Conservation (phyloP, 148 eudicot genomes). For the Vaccinium darrowii region DNA sequence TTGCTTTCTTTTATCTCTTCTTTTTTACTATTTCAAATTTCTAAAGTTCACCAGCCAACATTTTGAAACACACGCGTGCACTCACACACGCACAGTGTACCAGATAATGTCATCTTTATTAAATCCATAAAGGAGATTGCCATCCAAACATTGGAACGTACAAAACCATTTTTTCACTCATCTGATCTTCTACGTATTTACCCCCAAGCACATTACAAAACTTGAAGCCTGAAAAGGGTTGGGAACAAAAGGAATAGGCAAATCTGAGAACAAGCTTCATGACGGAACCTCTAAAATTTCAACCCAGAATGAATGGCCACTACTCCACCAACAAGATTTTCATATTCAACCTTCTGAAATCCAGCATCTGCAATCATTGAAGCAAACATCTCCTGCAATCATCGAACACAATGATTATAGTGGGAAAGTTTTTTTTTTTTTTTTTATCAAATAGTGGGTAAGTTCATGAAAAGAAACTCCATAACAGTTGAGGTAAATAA, state of each 20-base stretch:
- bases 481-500: not conserved
- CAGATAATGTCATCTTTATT: not conserved
- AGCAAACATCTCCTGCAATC: constrained; percentile 81
- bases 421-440: too few species aligned
- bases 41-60: not conserved
- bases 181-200: not conserved
- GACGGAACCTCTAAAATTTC: constrained; percentile 48
- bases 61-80: not conserved
- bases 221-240: not conserved
- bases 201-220: not conserved
- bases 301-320: constrained; percentile 88
- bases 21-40: not conserved
- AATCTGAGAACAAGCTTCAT: not conserved
- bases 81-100: not conserved
- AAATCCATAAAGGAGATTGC: not conserved
- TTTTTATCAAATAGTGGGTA: not conserved
- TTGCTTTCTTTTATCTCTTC: not conserved
- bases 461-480: not conserved
- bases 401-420: not conserved
- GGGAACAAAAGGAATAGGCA: not conserved
- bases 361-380: constrained; percentile 92
- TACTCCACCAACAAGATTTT: constrained; percentile 91
- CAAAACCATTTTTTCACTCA: not conserved
- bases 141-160: not conserved
- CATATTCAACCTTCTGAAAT: constrained; percentile 88